Evolutionary conservation across 2,329 filamentous ascomycete genomes (phyloP).

Genomic region (Coccinonectria pachysandricola): DNA sequence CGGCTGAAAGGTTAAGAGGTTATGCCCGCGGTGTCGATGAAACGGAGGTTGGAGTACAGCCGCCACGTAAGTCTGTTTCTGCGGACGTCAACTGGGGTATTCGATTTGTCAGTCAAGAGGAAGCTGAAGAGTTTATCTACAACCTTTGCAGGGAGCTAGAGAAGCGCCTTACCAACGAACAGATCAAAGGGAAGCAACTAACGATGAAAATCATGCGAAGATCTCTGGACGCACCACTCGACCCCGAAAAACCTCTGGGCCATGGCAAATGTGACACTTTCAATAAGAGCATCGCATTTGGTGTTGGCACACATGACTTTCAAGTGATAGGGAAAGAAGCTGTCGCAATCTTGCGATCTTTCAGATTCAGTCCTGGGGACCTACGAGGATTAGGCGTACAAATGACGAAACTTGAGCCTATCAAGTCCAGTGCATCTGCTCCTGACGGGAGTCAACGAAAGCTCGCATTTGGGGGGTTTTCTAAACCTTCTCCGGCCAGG

Average conservation of each 20-base stretch:
- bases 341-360: slow-evolving; percentile 70
- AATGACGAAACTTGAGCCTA: slow-evolving; percentile 80
- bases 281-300: slow-evolving; percentile 77
- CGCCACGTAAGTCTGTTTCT: slow-evolving; percentile 84
- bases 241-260: slow-evolving; percentile 85
- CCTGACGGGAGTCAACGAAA: slow-evolving; percentile 68
- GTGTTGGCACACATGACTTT: slow-evolving; percentile 70
- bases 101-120: slow-evolving; percentile 80
- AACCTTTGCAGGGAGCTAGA: slow-evolving; percentile 80
- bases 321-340: slow-evolving; percentile 70
- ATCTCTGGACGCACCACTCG: slow-evolving; percentile 74
- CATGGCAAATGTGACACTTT: slow-evolving; percentile 93
- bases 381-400: slow-evolving; percentile 87
- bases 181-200: slow-evolving; percentile 77
- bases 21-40: slow-evolving; percentile 83
- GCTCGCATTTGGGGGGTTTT: slow-evolving; percentile 57
- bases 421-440: slow-evolving; percentile 49
- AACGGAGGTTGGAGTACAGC: slow-evolving; percentile 75
- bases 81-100: slow-evolving; percentile 99
- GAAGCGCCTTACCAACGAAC: slow-evolving; percentile 67
- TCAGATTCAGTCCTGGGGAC: slow-evolving; percentile 80
- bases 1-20: slow-evolving; percentile 80
- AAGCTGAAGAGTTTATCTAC: slow-evolving; percentile 84
- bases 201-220: slow-evolving; percentile 94
- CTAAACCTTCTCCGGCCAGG: slow-evolving; percentile 28